Conservation (phyloP, 371 early-diverging fungal genomes). For the Lichtheimia ramosa region DNA sequence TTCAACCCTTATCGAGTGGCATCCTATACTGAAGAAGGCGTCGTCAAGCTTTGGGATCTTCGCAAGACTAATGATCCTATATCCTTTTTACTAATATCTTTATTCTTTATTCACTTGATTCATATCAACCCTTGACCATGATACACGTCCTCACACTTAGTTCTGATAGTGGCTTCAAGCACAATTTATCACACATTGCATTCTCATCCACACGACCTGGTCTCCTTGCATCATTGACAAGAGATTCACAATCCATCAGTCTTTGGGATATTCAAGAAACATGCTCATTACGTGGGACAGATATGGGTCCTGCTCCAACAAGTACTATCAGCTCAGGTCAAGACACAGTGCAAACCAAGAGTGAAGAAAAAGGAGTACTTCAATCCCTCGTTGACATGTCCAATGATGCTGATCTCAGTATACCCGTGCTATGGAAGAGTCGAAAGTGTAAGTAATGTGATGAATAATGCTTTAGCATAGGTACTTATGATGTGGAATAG, state of each 20-base stretch:
- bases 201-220: conserved; percentile 69
- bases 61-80: conserved; percentile 67
- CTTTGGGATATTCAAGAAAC: conserved; percentile 72
- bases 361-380: conserved; percentile 12
- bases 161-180: conserved; percentile 28
- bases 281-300: conserved; percentile 15
- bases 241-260: conserved; percentile 56
- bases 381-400: conserved; percentile 1
- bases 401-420: conserved; percentile 39
- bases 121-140: conserved; percentile 13
- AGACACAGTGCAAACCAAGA: neutral
- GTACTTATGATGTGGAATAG: neutral
- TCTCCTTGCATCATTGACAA: conserved; percentile 63
- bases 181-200: conserved; percentile 51
- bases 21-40: conserved; percentile 71
- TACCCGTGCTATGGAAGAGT: conserved; percentile 67
- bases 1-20: conserved; percentile 72
- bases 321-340: neutral
- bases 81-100: conserved; percentile 24
- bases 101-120: neutral
- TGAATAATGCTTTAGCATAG: neutral
- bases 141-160: conserved; percentile 29
- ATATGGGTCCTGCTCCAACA: neutral
- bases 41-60: conserved; percentile 79
- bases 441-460: conserved; percentile 55